These are phyloP conservation scores for Saturnispora saitoi DNA, from an alignment of 805 yeast species.

Conservation along the genomic window DNA sequence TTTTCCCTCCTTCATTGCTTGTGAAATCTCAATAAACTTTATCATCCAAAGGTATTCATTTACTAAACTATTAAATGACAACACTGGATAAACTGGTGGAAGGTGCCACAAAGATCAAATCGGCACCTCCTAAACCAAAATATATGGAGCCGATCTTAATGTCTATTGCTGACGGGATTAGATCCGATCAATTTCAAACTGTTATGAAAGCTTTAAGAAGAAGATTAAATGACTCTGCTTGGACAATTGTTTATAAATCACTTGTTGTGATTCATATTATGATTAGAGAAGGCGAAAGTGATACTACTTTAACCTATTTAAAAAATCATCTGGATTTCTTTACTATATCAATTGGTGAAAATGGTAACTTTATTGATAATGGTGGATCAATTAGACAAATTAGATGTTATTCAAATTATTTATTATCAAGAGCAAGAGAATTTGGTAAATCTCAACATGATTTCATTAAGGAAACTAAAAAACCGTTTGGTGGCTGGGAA, in stretches of 20 bases:
- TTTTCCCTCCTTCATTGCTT: background rate
- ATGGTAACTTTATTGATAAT: slow-evolving; percentile 26
- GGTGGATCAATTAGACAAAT: slow-evolving; percentile 48
- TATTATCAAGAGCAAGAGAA: slow-evolving; percentile 60
- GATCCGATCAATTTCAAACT: slow-evolving; percentile 48
- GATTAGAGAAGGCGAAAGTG: slow-evolving; percentile 84
- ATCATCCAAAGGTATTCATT: background rate
- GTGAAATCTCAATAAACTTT: background rate
- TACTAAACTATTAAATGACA: slow-evolving; percentile 33
- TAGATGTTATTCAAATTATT: slow-evolving; percentile 62
- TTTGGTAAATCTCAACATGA: slow-evolving; percentile 58
- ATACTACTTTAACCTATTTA: slow-evolving; percentile 63
- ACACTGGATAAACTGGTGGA: slow-evolving; percentile 70
- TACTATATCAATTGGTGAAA: slow-evolving; percentile 30
- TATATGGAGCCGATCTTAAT: slow-evolving; percentile 88
- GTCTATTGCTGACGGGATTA: slow-evolving; percentile 48
- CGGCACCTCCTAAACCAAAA: slow-evolving; percentile 97
- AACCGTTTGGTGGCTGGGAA: slow-evolving; percentile 23
- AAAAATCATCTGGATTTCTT: slow-evolving; percentile 54
- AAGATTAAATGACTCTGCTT: slow-evolving; percentile 70
- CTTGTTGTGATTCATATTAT: slow-evolving; percentile 79
- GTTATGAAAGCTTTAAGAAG: slow-evolving; percentile 56
- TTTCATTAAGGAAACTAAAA: slow-evolving; percentile 61
- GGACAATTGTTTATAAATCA: slow-evolving; percentile 87
- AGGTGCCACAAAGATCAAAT: slow-evolving; percentile 65